These are phyloP conservation scores for Dioscorea dumetorum DNA, from an alignment of 106 monocot species.

Conservation along the genomic window DNA sequence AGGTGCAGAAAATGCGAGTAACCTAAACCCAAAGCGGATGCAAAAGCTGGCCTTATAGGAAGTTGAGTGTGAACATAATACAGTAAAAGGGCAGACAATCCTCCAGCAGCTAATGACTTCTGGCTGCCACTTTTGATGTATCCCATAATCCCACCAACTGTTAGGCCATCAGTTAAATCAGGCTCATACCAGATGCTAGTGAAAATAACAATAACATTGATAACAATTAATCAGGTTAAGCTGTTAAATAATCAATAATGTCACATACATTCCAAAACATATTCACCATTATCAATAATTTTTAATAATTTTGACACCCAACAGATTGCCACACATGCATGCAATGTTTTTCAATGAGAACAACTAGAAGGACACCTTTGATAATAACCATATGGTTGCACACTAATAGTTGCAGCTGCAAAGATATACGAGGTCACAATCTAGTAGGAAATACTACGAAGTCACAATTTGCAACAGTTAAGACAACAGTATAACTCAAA, in stretches of 20 bases:
- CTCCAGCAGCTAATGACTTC: slow-evolving; percentile 82
- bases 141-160: slow-evolving; percentile 92
- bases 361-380: no score
- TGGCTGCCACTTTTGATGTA: slow-evolving; percentile 84
- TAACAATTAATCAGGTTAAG: not conserved
- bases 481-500: no score
- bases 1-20: not conserved
- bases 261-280: not conserved
- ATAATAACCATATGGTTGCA: no score
- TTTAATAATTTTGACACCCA: not conserved
- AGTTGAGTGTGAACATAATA: slow-evolving; percentile 80
- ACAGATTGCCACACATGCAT: no score
- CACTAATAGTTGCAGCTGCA: no score
- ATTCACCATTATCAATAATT: not conserved
- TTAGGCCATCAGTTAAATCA: not conserved
- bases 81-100: slow-evolving; percentile 55
- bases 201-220: not conserved
- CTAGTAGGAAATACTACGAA: no score
- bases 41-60: slow-evolving; percentile 69
- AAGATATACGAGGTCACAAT: no score
- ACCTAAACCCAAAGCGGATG: slow-evolving; percentile 88
- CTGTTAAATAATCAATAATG: not conserved
- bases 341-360: no score
- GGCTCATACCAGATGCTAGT: not conserved
- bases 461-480: no score